Conservation (phyloP, 345 rosid species). For the Balakata baccata region DNA sequence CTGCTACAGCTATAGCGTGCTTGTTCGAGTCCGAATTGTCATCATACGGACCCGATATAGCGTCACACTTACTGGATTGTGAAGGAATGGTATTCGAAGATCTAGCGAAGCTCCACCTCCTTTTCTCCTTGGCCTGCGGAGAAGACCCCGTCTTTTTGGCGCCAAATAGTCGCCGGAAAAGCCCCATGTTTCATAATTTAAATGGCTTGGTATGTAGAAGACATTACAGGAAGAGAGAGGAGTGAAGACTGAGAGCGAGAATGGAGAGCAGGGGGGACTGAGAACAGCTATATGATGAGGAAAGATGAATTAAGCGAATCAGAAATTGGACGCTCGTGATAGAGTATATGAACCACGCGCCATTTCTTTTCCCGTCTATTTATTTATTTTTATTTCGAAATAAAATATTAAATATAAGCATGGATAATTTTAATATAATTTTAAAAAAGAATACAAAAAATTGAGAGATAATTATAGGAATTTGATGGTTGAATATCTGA, state of each 20-base stretch:
- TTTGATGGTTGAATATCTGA: no score
- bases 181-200: conserved; percentile 58
- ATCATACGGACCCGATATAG: conserved; percentile 8
- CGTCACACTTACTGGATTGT: conserved; percentile 12
- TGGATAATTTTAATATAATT: no score
- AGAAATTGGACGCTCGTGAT: not conserved
- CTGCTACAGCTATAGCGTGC: conserved; percentile 37
- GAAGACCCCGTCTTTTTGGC: conserved; percentile 32
- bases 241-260: not conserved
- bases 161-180: conserved; percentile 73
- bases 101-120: conserved; percentile 24
- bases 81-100: conserved; percentile 17
- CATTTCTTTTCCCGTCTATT: not conserved
- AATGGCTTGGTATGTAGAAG: not conserved
- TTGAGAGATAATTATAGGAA: no score
- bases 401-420: no score
- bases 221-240: not conserved
- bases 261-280: not conserved
- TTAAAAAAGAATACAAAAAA: no score
- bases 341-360: conserved; percentile 6
- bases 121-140: conserved; percentile 24
- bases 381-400: no score
- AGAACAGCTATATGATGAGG: not conserved
- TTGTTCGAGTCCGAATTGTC: conserved; percentile 31
- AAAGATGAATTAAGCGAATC: not conserved